Evolutionary conservation across 2,329 filamentous ascomycete genomes (phyloP).

Genomic region (Pseudogymnoascus verrucosus): DNA sequence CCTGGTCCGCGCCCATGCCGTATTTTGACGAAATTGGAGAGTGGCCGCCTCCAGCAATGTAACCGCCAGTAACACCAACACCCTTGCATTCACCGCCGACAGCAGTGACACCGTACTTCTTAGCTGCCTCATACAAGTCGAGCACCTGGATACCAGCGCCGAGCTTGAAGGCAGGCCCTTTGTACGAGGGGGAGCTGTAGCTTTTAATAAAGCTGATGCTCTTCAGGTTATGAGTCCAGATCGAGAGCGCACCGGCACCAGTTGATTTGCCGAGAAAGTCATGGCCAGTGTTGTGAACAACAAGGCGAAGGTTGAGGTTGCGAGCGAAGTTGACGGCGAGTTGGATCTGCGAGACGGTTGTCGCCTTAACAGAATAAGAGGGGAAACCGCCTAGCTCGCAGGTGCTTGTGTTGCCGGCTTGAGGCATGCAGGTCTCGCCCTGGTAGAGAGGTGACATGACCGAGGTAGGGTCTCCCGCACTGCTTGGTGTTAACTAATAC

Average conservation of each 20-base stretch:
- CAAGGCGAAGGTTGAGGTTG: constrained; percentile 32
- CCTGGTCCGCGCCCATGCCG: constrained; percentile 54
- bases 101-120: constrained; percentile 36
- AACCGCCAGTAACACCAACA: constrained; percentile 35
- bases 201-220: constrained; percentile 31
- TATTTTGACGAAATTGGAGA: constrained; percentile 42
- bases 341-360: constrained; percentile 36
- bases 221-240: constrained; percentile 44
- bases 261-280: constrained; percentile 40
- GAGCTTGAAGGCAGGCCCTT: constrained; percentile 31
- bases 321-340: constrained; percentile 35
- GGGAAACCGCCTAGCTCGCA: constrained; percentile 13
- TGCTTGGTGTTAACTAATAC: constrained; percentile 26
- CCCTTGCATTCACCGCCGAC: constrained; percentile 47
- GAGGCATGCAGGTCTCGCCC: constrained; percentile 32
- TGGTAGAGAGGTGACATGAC: constrained; percentile 41
- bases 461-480: constrained; percentile 33
- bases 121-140: constrained; percentile 34
- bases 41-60: constrained; percentile 54
- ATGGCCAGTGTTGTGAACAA: constrained; percentile 37
- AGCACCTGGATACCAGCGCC: constrained; percentile 38
- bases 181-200: constrained; percentile 26
- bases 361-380: constrained; percentile 28
- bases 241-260: constrained; percentile 37
- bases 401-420: constrained; percentile 13